Evolutionary conservation across 176 grass and related monocot species (phyloP).

Genomic region (Elaeis guineensis): DNA sequence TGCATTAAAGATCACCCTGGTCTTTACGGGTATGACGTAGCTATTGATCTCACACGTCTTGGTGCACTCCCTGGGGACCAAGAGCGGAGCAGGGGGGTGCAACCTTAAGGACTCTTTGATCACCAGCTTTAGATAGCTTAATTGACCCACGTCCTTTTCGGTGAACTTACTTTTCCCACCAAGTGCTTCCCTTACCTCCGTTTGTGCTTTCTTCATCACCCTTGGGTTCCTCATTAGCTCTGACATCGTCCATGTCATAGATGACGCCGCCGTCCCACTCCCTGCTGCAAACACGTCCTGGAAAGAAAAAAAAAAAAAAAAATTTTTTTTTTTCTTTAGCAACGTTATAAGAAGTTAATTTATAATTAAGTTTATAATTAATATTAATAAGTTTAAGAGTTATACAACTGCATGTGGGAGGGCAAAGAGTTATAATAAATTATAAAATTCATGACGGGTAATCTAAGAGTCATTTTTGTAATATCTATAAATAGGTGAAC

Average conservation of each 20-base stretch:
- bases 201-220: slow-evolving; percentile 27
- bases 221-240: slow-evolving; percentile 38
- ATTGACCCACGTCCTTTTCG: slow-evolving; percentile 11
- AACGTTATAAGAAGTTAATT: no score
- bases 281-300: slow-evolving; percentile 35
- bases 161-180: slow-evolving; percentile 5
- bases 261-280: slow-evolving; percentile 47
- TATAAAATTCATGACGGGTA: no score
- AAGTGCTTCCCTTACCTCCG: slow-evolving; percentile 37
- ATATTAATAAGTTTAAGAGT: no score
- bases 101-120: slow-evolving; percentile 56
- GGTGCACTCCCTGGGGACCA: slow-evolving; percentile 34
- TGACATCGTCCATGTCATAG: slow-evolving; percentile 44
- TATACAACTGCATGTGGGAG: no score
- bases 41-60: slow-evolving; percentile 24
- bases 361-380: no score
- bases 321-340: no score
- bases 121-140: slow-evolving; percentile 42
- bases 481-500: no score
- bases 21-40: slow-evolving; percentile 35
- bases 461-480: no score
- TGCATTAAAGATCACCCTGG: slow-evolving; percentile 42
- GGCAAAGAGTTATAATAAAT: no score
- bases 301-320: no score
- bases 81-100: slow-evolving; percentile 36